Evolutionary conservation across 768 basidiomycete species (phyloP), one percentile per base, ranked within the genome.

Genomic region (Ramaria sp.): DNA sequence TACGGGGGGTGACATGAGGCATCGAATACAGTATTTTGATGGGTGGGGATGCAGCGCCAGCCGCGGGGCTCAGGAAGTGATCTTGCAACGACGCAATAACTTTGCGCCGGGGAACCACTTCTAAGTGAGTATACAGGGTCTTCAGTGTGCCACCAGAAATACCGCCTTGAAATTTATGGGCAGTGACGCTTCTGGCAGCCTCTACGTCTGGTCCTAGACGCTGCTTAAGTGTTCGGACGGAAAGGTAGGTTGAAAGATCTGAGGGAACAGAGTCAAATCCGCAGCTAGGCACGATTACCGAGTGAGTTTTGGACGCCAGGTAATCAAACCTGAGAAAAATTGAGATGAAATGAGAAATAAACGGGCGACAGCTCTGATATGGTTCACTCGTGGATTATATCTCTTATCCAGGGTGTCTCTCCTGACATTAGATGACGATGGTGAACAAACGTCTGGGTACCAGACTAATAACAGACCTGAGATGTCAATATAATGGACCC

Each of bases 401-500:
- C 70, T 59, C 70, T 71, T 47, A 86, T 76, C 81, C 84, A 92
- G 2, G 73, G 70, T 0, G 76, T 69, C 67, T 94, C 91, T 7
- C 87, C 68, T 60, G 43, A 31, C 1, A 45, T 27, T 38, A 7
- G 37, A 48, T 41, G 13, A 53, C 15, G 27, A 30, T 48, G 48
- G 7, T 41, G 27, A 37, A 12, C 13, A 27, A 17, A 33, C 24
- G 42, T 20, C 34, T 39, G 24, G 53, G 17, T 5, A n/a, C 33
- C 15, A 38, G 30, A 31, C 15, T 4, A 47, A 46, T 15, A 20
- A 51, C 53, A 12, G 19, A 60, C 51, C 86, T 1, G 86, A 81
- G 34, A 93, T 72, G 68, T 97, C 94, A 27, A 91, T 82, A 66
- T 95, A 95, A 68, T 94, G 90, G 7, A 80, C 78, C 5, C 87